phyloP scores from a whole-genome alignment of 2,329 filamentous ascomycete species.

The Clarireedia paspali region DNA sequence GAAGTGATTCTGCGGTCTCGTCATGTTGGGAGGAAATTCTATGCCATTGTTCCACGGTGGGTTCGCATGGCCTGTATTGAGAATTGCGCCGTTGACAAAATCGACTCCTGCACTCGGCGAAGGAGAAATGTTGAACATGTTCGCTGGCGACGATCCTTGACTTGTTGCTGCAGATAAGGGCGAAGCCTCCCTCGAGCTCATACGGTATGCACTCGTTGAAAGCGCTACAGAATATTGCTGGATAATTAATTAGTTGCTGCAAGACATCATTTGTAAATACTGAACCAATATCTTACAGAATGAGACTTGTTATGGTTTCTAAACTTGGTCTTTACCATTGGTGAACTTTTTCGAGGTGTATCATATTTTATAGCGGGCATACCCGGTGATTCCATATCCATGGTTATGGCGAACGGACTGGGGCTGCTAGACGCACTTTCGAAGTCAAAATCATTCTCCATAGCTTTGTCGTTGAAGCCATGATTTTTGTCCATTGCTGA shows the following conservation, averaged over 20 bases:
- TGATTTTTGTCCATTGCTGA: slow-evolving; percentile 29
- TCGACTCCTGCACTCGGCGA: slow-evolving; percentile 37
- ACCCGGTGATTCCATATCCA: slow-evolving; percentile 34
- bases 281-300: slow-evolving; percentile 32
- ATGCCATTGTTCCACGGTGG: slow-evolving; percentile 31
- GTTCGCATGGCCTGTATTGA: slow-evolving; percentile 18
- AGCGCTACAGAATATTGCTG: slow-evolving; percentile 46
- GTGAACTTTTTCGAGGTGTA: slow-evolving; percentile 23
- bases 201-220: slow-evolving; percentile 42
- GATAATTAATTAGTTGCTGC: slow-evolving; percentile 16
- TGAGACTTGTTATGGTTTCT: slow-evolving; percentile 34
- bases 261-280: not conserved
- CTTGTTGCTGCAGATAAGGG: slow-evolving; percentile 45
- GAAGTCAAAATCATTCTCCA: slow-evolving; percentile 48
- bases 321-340: slow-evolving; percentile 20
- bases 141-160: slow-evolving; percentile 44
- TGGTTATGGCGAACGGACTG: slow-evolving; percentile 28
- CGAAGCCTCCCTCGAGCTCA: slow-evolving; percentile 45
- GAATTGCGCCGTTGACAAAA: slow-evolving; percentile 31
- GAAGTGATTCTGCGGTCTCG: slow-evolving; percentile 12
- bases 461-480: slow-evolving; percentile 36
- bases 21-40: slow-evolving; percentile 13
- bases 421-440: slow-evolving; percentile 52
- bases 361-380: slow-evolving; percentile 36
- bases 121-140: slow-evolving; percentile 36